These are phyloP conservation scores for Knoxia roxburghii DNA, from an alignment of 257 asterid genomes.

Conservation along the genomic window DNA sequence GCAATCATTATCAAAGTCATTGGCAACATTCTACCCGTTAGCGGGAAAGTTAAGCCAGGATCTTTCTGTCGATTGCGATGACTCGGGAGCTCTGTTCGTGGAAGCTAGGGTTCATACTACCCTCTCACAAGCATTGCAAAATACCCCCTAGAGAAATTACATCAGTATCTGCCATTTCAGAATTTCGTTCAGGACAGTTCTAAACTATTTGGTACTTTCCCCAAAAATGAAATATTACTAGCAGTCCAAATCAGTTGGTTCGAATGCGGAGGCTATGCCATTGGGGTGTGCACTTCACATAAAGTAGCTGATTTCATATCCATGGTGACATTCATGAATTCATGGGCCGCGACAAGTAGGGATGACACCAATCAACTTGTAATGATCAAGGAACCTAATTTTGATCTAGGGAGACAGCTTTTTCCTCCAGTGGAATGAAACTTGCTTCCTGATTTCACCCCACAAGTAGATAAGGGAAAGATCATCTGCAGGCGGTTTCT, in stretches of 20 bases:
- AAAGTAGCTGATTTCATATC: conserved; percentile 23
- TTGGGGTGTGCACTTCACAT: conserved; percentile 30
- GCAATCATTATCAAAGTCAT: conserved; percentile 7
- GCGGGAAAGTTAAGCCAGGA: conserved; percentile 8
- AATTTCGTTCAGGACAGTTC: no score
- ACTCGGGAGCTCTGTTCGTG: no score
- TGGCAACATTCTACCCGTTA: conserved; percentile 10
- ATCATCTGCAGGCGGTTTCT: conserved; percentile 8
- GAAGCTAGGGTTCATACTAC: conserved; percentile 4
- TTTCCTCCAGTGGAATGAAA: conserved; percentile 1
- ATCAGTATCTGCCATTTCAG: no score
- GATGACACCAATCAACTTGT: no score
- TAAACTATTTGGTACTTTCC: no score
- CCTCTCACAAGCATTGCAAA: neutral
- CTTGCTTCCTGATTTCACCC: no score
- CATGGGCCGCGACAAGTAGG: conserved; percentile 20
- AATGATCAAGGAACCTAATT: conserved; percentile 3
- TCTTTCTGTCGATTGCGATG: conserved; percentile 8
- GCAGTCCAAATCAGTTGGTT: conserved; percentile 25
- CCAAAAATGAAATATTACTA: neutral
- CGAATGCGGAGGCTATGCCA: conserved; percentile 28
- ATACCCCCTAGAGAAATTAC: neutral
- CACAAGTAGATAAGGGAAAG: neutral
- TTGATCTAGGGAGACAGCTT: neutral
- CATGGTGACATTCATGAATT: conserved; percentile 4